Percentiles rank a stretch among this genome's conserved stretches.
These are phyloP conservation scores for Monosporozyma servazzii DNA, from an alignment of 805 yeast species.

Conservation along the genomic window DNA sequence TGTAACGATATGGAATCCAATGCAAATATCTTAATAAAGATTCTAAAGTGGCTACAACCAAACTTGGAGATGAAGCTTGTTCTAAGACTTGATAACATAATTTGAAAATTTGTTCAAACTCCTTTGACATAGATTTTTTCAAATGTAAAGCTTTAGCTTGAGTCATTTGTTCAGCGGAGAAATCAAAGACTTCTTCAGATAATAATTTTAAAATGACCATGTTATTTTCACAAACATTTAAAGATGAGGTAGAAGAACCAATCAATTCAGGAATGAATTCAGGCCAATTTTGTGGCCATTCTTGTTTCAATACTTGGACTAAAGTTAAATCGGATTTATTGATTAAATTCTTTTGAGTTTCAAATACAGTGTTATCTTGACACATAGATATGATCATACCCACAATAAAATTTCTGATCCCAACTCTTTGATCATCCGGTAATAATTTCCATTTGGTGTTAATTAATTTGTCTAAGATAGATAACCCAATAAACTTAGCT, in stretches of 20 bases:
- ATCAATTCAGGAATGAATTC: constrained; percentile 91
- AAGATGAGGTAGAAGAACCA: constrained; percentile 68
- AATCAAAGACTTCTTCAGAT: constrained; percentile 94
- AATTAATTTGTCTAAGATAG: constrained; percentile 82
- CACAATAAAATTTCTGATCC: constrained; percentile 88
- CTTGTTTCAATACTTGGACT: constrained; percentile 91
- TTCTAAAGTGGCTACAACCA: constrained; percentile 75
- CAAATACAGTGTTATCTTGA: constrained; percentile 67
- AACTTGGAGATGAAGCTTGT: constrained; percentile 74
- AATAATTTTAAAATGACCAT: constrained; percentile 84
- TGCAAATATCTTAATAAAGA: constrained; percentile 77
- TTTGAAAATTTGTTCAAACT: constrained; percentile 87
- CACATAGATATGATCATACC: constrained; percentile 89
- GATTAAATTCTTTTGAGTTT: constrained; percentile 68
- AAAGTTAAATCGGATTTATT: constrained; percentile 89
- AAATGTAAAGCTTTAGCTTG: constrained; percentile 84
- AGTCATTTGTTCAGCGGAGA: constrained; percentile 91
- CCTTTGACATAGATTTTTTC: constrained; percentile 76
- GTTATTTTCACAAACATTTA: constrained; percentile 94
- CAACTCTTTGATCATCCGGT: constrained; percentile 80
- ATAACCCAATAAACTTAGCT: constrained; percentile 84
- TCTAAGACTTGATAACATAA: constrained; percentile 90
- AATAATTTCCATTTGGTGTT: constrained; percentile 89
- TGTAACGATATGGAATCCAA: constrained; percentile 88
- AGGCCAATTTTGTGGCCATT: constrained; percentile 99